phyloP scores from a whole-genome alignment of 495 filamentous ascomycete species.

The Margaritispora aquatica region DNA sequence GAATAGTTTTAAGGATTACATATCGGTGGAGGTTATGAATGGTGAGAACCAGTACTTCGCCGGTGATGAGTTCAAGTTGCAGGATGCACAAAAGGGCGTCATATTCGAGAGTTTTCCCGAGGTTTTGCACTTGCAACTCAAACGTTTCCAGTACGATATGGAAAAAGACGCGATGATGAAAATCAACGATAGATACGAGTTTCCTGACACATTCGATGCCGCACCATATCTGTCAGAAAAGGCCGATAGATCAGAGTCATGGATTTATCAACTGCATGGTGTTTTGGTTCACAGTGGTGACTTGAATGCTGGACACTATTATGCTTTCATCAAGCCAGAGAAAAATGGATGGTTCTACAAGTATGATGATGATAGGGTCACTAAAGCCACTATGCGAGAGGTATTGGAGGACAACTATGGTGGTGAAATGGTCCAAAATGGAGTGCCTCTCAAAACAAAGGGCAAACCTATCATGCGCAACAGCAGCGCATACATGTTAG shows the following conservation, averaged over 20 bases:
- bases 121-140: conserved; percentile 91
- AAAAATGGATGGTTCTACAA: conserved; percentile 94
- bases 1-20: conserved; percentile 93
- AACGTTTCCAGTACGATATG: conserved; percentile 97
- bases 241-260: conserved; percentile 83
- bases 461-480: conserved; percentile 43
- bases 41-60: conserved; percentile 98
- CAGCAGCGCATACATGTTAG: conserved; percentile 91
- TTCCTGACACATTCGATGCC: conserved; percentile 89
- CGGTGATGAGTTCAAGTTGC: conserved; percentile 77
- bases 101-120: conserved; percentile 96
- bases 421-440: conserved; percentile 64
- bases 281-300: conserved; percentile 96
- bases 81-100: conserved; percentile 95
- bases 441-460: conserved; percentile 33
- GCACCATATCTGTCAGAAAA: conserved; percentile 79
- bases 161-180: conserved; percentile 97
- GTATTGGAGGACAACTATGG: conserved; percentile 96
- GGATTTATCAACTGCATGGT: conserved; percentile 87
- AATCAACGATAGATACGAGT: conserved; percentile 96
- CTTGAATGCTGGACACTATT: conserved; percentile 98
- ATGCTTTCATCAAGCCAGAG: conserved; percentile 89
- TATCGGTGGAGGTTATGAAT: conserved; percentile 91
- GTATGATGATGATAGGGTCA: conserved; percentile 96
- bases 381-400: conserved; percentile 83